Percentiles rank a stretch among this genome's conserved stretches.
These are phyloP conservation scores for Rhodotorula paludigena DNA, from an alignment of 768 basidiomycete species.

Conservation along the genomic window DNA sequence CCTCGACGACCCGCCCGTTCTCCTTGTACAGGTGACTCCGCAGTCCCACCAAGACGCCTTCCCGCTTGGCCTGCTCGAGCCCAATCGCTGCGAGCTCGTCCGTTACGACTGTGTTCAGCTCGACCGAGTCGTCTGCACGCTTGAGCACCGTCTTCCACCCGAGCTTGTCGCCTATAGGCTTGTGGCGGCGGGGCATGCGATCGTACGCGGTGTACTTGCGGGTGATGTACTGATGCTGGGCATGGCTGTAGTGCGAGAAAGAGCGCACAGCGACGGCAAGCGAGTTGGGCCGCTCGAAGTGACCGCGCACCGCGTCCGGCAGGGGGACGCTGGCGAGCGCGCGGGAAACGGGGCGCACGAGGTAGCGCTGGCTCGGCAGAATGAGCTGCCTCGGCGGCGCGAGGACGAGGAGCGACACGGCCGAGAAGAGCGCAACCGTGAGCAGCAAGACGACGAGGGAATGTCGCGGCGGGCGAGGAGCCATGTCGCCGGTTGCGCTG, in stretches of 20 bases:
- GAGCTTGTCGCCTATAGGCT: not conserved
- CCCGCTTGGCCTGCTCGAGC: slow-evolving; percentile 11
- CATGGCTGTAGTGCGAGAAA: slow-evolving; percentile 5
- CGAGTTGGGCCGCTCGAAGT: slow-evolving; percentile 11
- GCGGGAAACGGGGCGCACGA: not conserved
- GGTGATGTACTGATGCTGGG: slow-evolving; percentile 5
- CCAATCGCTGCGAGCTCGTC: slow-evolving; percentile 26
- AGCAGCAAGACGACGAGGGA: slow-evolving; percentile 15
- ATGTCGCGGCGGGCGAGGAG: not conserved
- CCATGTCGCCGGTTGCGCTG: too few relatives aligned
- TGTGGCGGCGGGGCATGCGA: slow-evolving; percentile 2
- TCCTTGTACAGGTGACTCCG: slow-evolving; percentile 1
- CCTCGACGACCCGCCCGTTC: slow-evolving; percentile 28
- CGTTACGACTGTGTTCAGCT: slow-evolving; percentile 15
- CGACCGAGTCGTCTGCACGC: slow-evolving; percentile 7
- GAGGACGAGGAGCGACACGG: slow-evolving; percentile 5
- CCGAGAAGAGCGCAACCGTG: slow-evolving; percentile 20
- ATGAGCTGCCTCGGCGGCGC: not conserved
- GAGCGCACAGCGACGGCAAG: slow-evolving; percentile 19
- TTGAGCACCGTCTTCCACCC: slow-evolving; percentile 4
- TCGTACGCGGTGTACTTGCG: slow-evolving; percentile 18
- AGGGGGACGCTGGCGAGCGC: not conserved
- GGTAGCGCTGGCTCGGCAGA: not conserved
- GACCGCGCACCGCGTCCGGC: too few relatives aligned
- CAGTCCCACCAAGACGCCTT: slow-evolving; percentile 13